Conservation (phyloP, 2,329 filamentous ascomycete genomes). For the Alternaria viburni region DNA sequence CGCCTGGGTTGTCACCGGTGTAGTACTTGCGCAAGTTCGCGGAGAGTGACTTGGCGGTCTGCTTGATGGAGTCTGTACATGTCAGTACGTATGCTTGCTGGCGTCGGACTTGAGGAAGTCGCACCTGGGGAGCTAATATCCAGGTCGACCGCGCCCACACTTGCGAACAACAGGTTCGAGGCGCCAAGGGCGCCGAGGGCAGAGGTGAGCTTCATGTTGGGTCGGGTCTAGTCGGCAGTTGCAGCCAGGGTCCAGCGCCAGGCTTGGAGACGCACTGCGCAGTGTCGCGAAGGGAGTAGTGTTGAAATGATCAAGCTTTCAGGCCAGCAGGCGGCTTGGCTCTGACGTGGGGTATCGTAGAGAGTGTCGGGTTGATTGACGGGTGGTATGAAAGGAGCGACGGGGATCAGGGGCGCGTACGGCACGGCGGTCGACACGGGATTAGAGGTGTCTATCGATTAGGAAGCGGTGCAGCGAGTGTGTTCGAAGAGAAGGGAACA, state of each 20-base stretch:
- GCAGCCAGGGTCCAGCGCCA: slow-evolving; percentile 32
- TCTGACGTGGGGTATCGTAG: slow-evolving; percentile 9
- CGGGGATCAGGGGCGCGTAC: slow-evolving; percentile 24
- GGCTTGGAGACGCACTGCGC: slow-evolving; percentile 22
- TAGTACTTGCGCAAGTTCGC: slow-evolving; percentile 69
- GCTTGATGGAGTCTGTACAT: slow-evolving; percentile 65
- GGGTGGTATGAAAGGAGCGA: slow-evolving; percentile 39
- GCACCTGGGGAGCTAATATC: slow-evolving; percentile 39
- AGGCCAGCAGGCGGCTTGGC: not conserved
- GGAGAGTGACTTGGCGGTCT: slow-evolving; percentile 66
- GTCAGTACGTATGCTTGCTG: slow-evolving; percentile 16
- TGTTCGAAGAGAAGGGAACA: slow-evolving; percentile 8
- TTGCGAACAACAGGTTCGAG: slow-evolving; percentile 39
- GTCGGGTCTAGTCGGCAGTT: slow-evolving; percentile 9
- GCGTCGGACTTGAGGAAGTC: slow-evolving; percentile 2
- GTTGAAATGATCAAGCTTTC: not conserved
- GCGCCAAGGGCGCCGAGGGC: slow-evolving; percentile 39
- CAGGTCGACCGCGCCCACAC: slow-evolving; percentile 41
- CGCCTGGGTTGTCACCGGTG: slow-evolving; percentile 65
- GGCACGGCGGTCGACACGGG: slow-evolving; percentile 1
- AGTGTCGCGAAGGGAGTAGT: not conserved
- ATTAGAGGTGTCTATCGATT: not conserved
- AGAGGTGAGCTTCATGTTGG: slow-evolving; percentile 45
- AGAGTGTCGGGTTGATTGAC: slow-evolving; percentile 22
- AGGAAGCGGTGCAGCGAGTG: slow-evolving; percentile 20